Evolutionary conservation across 2,329 filamentous ascomycete genomes (phyloP).

Genomic region (Aureobasidium sp.): DNA sequence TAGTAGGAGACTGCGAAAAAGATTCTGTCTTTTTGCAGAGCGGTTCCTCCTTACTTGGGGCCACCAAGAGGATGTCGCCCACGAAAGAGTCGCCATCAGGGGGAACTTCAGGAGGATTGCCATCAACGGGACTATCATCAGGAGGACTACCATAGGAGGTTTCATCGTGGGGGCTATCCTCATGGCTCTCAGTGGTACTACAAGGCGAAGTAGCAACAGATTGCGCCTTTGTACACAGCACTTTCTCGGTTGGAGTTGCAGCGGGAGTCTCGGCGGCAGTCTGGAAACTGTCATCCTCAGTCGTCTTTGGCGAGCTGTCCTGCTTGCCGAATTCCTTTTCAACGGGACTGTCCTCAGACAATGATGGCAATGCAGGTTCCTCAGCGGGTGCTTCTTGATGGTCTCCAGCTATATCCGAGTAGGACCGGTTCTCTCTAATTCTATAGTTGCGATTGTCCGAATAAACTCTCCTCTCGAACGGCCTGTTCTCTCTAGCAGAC

Average conservation of each 20-base stretch:
- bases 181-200: not conserved
- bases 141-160: too few relatives aligned
- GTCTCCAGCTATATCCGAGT: not conserved
- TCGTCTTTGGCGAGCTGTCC: not conserved
- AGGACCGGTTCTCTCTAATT: not conserved
- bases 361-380: not conserved
- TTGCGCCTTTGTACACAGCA: not conserved
- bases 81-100: not conserved
- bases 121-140: too few relatives aligned
- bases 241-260: not conserved
- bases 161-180: not conserved
- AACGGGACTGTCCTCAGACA: not conserved
- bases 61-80: not conserved
- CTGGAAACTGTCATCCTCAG: slow-evolving; percentile 29
- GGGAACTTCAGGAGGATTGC: too few relatives aligned
- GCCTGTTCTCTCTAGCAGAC: not conserved
- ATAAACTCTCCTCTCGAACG: not conserved
- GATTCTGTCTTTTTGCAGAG: not conserved
- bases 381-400: not conserved
- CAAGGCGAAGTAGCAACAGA: not conserved
- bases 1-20: not conserved
- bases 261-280: slow-evolving; percentile 25
- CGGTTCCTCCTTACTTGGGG: not conserved
- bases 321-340: not conserved
- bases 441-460: not conserved